phyloP scores from a whole-genome alignment of 768 basidiomycete genomes.

The Phanerodontia chrysosporium region DNA sequence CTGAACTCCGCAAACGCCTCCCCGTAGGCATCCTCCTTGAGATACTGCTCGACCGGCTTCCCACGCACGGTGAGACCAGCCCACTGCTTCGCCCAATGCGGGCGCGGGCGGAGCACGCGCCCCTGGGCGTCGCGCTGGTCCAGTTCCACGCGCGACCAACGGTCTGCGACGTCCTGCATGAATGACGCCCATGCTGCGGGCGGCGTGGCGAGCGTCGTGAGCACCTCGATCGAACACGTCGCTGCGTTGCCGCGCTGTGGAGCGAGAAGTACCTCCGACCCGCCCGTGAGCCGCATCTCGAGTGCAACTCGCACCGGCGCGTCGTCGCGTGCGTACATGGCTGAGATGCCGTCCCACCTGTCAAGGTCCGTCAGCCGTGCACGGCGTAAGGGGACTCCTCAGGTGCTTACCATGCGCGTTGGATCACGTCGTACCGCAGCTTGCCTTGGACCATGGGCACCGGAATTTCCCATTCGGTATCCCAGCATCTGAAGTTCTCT shows the following conservation, averaged over 20 bases:
- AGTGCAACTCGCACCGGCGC: conserved; percentile 23
- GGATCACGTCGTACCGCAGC: conserved; percentile 18
- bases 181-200: conserved; percentile 18
- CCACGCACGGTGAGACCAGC: conserved; percentile 26
- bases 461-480: conserved; percentile 26
- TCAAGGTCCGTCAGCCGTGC: background rate
- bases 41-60: conserved; percentile 20
- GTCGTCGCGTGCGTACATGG: conserved; percentile 9
- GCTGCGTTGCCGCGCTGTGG: conserved; percentile 23
- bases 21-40: conserved; percentile 23
- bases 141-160: conserved; percentile 23
- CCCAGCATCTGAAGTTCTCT: conserved; percentile 24
- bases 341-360: conserved; percentile 16
- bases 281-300: conserved; percentile 26
- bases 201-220: conserved; percentile 20
- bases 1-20: conserved; percentile 22
- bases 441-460: conserved; percentile 16
- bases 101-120: conserved; percentile 17
- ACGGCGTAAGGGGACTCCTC: background rate
- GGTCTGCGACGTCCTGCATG: conserved; percentile 21
- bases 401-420: conserved; percentile 23
- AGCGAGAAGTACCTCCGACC: conserved; percentile 21
- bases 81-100: conserved; percentile 8
- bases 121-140: conserved; percentile 15
- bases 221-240: conserved; percentile 23